Percentiles rank a stretch among this genome's conserved stretches.
phyloP scores from a whole-genome alignment of 257 asterid genomes.

The Nicotiana attenuata region DNA sequence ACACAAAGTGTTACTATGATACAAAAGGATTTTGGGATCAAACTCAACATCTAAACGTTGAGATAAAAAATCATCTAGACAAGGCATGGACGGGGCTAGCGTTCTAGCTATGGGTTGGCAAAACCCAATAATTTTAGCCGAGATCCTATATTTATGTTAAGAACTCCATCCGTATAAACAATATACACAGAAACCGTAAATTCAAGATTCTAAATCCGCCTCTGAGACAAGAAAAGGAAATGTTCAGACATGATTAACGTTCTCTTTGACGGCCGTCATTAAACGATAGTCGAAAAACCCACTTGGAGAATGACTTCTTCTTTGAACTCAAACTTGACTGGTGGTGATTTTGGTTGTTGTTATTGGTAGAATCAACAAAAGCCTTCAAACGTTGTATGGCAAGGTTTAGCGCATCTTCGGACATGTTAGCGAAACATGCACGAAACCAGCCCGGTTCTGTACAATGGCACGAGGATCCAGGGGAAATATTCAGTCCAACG shows the following conservation, averaged over 20 bases:
- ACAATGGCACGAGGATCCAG: slow-evolving; percentile 12
- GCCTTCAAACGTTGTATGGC: slow-evolving; percentile 6
- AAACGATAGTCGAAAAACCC: slow-evolving; percentile 58
- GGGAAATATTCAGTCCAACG: slow-evolving; percentile 9
- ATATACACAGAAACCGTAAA: too few relatives aligned
- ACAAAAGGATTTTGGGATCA: neutral
- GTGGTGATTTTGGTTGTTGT: neutral
- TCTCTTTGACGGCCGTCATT: slow-evolving; percentile 43
- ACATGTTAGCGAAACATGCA: slow-evolving; percentile 12
- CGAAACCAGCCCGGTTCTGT: slow-evolving; percentile 18
- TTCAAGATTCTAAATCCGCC: too few relatives aligned
- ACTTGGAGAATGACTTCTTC: slow-evolving; percentile 38
- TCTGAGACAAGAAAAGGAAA: too few relatives aligned
- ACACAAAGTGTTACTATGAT: neutral
- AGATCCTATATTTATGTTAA: too few relatives aligned
- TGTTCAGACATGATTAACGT: slow-evolving; percentile 23
- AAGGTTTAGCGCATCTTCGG: neutral
- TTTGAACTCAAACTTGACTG: slow-evolving; percentile 29
- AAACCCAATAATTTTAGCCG: too few relatives aligned
- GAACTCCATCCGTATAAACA: too few relatives aligned
- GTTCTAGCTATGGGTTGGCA: too few relatives aligned
- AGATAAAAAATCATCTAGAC: neutral
- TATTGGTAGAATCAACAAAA: neutral
- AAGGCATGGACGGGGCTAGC: too few relatives aligned
- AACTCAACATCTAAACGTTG: neutral